Evolutionary conservation across 2,329 filamentous ascomycete species (phyloP), one percentile per base, ranked within the genome.

Genomic region (Teratosphaeriaceae sp.): DNA sequence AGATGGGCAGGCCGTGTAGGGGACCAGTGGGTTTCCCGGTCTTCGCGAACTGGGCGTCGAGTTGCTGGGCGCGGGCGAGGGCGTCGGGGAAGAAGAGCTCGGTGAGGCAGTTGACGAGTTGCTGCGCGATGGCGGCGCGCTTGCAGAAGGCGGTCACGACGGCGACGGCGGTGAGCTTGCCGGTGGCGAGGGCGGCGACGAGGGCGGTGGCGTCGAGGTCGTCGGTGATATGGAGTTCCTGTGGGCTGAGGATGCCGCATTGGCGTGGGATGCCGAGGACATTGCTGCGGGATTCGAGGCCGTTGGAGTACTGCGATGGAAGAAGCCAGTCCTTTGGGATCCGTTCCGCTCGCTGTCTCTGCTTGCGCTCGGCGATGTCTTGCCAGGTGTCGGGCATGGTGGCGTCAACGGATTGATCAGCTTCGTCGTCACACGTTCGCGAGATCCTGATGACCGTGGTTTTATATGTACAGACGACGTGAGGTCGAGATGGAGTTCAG

Each of bases 21-120:
- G 58, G 57, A 15, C 59, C 58, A 8, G 54, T 20, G 1, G 51
- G 46, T 27, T 67, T 64, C 9, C 74, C 70, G 1, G 70, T 73
- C 26, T 54, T 54, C 16, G 63, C 60, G 1, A 78, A 50, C 45
- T 78, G 61, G 15, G 65, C 64, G 52, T 83, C 80, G 1, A 74
- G 62, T 2, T 61, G 52, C 27, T 59, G 59, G 0, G 78, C 79
- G 2, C 64, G 69, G 2, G 58, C 46, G 2, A 81, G 54, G 3
- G 75, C 78, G 18, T 69, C 66, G 15, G 72, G 66, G 49, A 80
- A 80, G 46, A 76, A 75, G 0, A 73, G 73, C 46, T 79, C 76
- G 1, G 40, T 44, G 8, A 42, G 52, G 42, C 66, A 71, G 47
- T 69, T 69, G 9, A 45, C 56, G 20, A 50, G 30, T 46, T 71